A percentile compares a stretch with the other conserved stretches of the same genome.
Evolutionary conservation across 495 filamentous ascomycete species (phyloP).

Genomic region (Bryoglossum gracile): DNA sequence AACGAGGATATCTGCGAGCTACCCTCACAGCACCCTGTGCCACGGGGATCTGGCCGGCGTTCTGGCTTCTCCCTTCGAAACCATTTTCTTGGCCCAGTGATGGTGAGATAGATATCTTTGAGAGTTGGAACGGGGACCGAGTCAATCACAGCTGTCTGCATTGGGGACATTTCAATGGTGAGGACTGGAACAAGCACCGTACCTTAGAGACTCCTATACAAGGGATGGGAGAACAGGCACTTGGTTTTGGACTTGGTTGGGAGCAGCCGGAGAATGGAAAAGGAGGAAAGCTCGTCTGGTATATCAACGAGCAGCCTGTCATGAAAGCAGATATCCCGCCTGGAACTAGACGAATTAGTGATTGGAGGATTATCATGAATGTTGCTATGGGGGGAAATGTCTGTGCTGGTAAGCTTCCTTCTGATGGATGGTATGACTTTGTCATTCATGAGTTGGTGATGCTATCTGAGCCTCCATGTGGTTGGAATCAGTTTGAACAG

Average conservation of each 20-base stretch:
- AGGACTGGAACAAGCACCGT: conserved; percentile 37
- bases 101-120: conserved; percentile 59
- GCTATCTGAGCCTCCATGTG: conserved; percentile 31
- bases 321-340: conserved; percentile 35
- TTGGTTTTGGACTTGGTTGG: conserved; percentile 35
- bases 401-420: conserved; percentile 31
- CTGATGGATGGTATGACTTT: conserved; percentile 35
- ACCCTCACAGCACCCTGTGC: conserved; percentile 32
- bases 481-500: conserved; percentile 34
- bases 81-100: conserved; percentile 48
- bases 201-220: conserved; percentile 31
- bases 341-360: conserved; percentile 34
- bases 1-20: conserved; percentile 31
- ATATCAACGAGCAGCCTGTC: conserved; percentile 35
- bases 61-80: conserved; percentile 37
- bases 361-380: conserved; percentile 36
- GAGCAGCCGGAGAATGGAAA: conserved; percentile 28
- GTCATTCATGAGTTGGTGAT: conserved; percentile 33
- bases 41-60: conserved; percentile 39
- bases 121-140: conserved; percentile 35
- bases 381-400: conserved; percentile 42
- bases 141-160: conserved; percentile 39
- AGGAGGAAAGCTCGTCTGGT: conserved; percentile 33
- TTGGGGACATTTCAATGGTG: conserved; percentile 37
- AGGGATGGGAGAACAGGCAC: conserved; percentile 20